A percentile compares a stretch with the other conserved stretches of the same genome.
phyloP scores from a whole-genome alignment of 495 filamentous ascomycete species.

The Penicillium turbatum region DNA sequence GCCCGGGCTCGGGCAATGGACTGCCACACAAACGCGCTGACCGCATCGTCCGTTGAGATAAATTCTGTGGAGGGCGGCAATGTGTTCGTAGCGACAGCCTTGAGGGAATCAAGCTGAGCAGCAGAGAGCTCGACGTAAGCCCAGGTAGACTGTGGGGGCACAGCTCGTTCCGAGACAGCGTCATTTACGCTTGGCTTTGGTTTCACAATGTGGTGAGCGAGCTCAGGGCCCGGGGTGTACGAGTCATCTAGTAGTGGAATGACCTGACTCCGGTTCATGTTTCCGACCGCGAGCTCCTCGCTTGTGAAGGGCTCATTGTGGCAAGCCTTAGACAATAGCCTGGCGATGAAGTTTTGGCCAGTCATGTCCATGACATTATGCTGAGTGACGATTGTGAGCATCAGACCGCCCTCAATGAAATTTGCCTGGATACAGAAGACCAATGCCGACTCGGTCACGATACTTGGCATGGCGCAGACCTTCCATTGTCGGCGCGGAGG shows the following conservation, averaged over 20 bases:
- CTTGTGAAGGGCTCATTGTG: slow-evolving; percentile 38
- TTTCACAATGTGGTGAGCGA: slow-evolving; percentile 32
- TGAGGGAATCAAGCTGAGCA: slow-evolving; percentile 35
- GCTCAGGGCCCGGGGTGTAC: slow-evolving; percentile 27
- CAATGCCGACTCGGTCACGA: slow-evolving; percentile 27
- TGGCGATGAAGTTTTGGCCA: slow-evolving; percentile 49
- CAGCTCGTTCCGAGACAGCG: slow-evolving; percentile 2
- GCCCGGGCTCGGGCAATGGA: slow-evolving; percentile 42
- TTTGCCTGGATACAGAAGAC: slow-evolving; percentile 51
- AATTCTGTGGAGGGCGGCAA: slow-evolving; percentile 16
- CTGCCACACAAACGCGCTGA: slow-evolving; percentile 53
- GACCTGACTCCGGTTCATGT: slow-evolving; percentile 36
- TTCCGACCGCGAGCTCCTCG: slow-evolving; percentile 44
- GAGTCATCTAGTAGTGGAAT: slow-evolving; percentile 40
- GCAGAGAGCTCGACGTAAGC: slow-evolving; percentile 38
- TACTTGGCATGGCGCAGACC: slow-evolving; percentile 34
- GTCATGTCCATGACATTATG: slow-evolving; percentile 53
- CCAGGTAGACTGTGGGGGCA: slow-evolving; percentile 34
- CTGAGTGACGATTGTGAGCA: slow-evolving; percentile 43
- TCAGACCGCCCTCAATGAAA: slow-evolving; percentile 47
- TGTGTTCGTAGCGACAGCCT: slow-evolving; percentile 33
- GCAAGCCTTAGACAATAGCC: slow-evolving; percentile 51
- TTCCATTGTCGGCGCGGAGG: slow-evolving; percentile 38
- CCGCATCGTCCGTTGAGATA: slow-evolving; percentile 52
- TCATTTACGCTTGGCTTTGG: slow-evolving; percentile 2